Conservation (phyloP, 176 grass and related monocot species). For the Oryza meridionalis region DNA sequence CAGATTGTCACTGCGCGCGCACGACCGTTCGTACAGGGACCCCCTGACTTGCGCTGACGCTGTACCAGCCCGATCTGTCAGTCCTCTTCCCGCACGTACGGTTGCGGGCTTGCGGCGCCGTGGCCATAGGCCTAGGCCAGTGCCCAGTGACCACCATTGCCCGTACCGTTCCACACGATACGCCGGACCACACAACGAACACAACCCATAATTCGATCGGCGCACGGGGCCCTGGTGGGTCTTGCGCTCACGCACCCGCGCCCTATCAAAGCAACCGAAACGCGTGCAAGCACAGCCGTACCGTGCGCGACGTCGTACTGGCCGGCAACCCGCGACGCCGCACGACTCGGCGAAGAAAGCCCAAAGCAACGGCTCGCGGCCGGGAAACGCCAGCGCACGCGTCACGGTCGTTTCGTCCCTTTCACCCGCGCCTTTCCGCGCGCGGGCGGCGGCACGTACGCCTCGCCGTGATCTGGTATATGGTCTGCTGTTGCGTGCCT, state of each 20-base stretch:
- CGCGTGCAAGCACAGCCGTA: background rate
- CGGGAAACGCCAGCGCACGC: no score
- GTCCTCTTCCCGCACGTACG: background rate
- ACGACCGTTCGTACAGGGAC: background rate
- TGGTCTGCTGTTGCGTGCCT: background rate
- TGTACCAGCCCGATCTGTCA: background rate
- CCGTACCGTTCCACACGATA: background rate
- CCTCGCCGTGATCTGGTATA: background rate
- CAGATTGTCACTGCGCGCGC: background rate
- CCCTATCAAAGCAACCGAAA: no score
- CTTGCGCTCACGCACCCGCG: background rate
- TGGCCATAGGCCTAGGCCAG: background rate
- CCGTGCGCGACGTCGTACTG: background rate
- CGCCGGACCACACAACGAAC: slow-evolving; percentile 23
- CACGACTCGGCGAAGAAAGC: background rate
- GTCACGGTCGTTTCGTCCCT: no score
- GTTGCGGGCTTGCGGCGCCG: background rate
- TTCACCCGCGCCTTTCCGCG: background rate
- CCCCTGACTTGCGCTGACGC: background rate
- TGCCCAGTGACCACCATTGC: background rate
- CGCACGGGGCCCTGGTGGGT: background rate
- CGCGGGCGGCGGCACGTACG: no score
- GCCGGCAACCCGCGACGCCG: background rate
- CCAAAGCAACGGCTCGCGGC: no score
- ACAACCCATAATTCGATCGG: background rate